These are phyloP conservation scores for Leccinum olivaceoglutinosum DNA, from an alignment of 1,284 basidiomycete genomes.

Conservation along the genomic window DNA sequence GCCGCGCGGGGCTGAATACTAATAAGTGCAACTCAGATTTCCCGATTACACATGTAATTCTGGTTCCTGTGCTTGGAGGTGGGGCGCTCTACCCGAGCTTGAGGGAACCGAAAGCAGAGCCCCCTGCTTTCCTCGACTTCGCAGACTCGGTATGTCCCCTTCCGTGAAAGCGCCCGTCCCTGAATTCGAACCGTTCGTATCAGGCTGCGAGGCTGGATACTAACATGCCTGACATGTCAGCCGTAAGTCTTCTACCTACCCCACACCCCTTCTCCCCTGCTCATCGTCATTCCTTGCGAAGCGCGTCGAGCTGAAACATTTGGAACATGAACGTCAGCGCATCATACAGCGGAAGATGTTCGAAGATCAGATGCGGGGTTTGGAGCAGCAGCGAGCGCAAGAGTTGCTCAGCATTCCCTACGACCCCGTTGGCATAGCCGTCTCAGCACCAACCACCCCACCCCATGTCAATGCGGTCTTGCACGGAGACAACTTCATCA, in stretches of 20 bases:
- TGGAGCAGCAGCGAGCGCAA: slow-evolving; percentile 88
- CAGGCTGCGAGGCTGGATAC: slow-evolving; percentile 77
- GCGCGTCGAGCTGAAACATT: slow-evolving; percentile 85
- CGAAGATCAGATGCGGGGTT: slow-evolving; percentile 88
- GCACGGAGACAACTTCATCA: slow-evolving; percentile 44
- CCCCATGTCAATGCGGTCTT: slow-evolving; percentile 68
- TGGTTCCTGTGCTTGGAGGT: slow-evolving; percentile 79
- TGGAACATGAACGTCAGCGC: slow-evolving; percentile 88
- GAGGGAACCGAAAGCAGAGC: slow-evolving; percentile 52
- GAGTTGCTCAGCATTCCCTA: slow-evolving; percentile 71
- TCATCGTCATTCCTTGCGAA: slow-evolving; percentile 28
- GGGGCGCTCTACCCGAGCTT: slow-evolving; percentile 52
- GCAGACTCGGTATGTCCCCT: slow-evolving; percentile 72
- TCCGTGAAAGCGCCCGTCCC: slow-evolving; percentile 18
- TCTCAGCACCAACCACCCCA: slow-evolving; percentile 78
- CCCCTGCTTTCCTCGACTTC: slow-evolving; percentile 87
- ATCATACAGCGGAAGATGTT: slow-evolving; percentile 81
- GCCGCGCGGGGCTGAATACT: not conserved
- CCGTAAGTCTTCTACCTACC: slow-evolving; percentile 46
- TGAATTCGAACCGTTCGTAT: slow-evolving; percentile 12
- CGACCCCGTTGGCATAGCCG: slow-evolving; percentile 57
- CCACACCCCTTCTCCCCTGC: not conserved
- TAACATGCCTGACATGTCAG: slow-evolving; percentile 77
- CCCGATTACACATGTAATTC: slow-evolving; percentile 66
- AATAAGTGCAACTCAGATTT: slow-evolving; percentile 41